phyloP scores from a whole-genome alignment of 495 filamentous ascomycete genomes.

The Eremomyces bilateralis region DNA sequence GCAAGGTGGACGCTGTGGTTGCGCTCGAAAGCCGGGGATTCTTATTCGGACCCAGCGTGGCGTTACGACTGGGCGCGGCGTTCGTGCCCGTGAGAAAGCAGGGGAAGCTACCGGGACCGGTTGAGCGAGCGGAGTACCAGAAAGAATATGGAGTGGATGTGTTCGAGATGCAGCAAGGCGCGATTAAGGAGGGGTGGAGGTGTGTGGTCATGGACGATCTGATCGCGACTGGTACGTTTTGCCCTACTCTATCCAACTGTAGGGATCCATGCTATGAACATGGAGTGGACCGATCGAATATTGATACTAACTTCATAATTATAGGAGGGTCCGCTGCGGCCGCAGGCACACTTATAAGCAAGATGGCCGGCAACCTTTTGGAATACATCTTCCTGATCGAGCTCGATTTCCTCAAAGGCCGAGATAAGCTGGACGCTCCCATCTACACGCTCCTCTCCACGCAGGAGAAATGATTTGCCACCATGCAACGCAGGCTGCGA shows the following conservation, averaged over 20 bases:
- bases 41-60: slow-evolving; percentile 80
- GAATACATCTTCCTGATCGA: slow-evolving; percentile 93
- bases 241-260: neutral
- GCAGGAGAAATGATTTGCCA: too few species aligned
- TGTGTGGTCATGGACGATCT: slow-evolving; percentile 93
- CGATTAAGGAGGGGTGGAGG: slow-evolving; percentile 66
- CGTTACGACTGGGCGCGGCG: slow-evolving; percentile 59
- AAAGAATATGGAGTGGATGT: slow-evolving; percentile 97
- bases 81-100: slow-evolving; percentile 92
- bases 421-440: slow-evolving; percentile 69
- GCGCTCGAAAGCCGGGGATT: slow-evolving; percentile 90
- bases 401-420: slow-evolving; percentile 80
- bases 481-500: too few species aligned
- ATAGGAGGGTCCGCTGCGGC: slow-evolving; percentile 80
- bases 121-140: slow-evolving; percentile 56
- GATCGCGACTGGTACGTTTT: slow-evolving; percentile 74
- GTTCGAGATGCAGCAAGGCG: slow-evolving; percentile 84
- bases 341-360: slow-evolving; percentile 62
- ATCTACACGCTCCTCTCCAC: slow-evolving; percentile 63
- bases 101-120: slow-evolving; percentile 87
- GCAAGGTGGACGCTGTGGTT: slow-evolving; percentile 63
- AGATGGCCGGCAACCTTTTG: slow-evolving; percentile 63
- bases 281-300: too few species aligned
- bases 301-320: slow-evolving; percentile 7
- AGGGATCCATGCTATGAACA: neutral